phyloP scores from a whole-genome alignment of 2,329 filamentous ascomycete species.

The Ilyonectria sp. region DNA sequence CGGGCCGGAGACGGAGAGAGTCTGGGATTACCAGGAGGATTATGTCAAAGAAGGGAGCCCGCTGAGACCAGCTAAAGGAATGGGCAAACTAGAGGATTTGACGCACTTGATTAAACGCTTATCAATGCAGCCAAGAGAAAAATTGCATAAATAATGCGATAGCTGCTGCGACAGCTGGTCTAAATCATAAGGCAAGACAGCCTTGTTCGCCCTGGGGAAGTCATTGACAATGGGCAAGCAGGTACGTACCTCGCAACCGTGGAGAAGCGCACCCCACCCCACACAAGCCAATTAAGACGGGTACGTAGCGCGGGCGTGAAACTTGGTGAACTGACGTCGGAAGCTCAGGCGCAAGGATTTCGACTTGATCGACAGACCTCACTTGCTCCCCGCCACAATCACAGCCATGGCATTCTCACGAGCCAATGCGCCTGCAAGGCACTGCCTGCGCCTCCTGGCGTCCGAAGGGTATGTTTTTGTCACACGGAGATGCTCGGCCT shows the following conservation, averaged over 20 bases:
- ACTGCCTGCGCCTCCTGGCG: constrained; percentile 43
- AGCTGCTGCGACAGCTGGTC: too few species aligned
- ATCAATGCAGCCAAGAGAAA: too few species aligned
- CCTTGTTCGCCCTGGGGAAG: too few species aligned
- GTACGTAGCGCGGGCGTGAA: constrained; percentile 24
- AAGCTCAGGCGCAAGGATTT: constrained; percentile 42
- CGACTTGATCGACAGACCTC: constrained; percentile 15
- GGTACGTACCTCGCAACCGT: not conserved
- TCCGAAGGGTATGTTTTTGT: constrained; percentile 43
- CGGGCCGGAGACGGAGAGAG: too few species aligned
- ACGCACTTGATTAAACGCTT: too few species aligned
- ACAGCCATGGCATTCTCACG: constrained; percentile 42
- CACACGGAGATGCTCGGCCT: not conserved
- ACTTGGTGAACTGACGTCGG: constrained; percentile 44
- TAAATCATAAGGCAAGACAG: too few species aligned
- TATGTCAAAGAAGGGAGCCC: too few species aligned
- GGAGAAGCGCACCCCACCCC: not conserved
- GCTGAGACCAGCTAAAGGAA: too few species aligned
- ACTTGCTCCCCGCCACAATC: constrained; percentile 3
- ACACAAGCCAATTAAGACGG: not conserved
- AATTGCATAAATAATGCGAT: too few species aligned
- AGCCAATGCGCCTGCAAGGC: constrained; percentile 43
- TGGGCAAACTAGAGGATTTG: too few species aligned
- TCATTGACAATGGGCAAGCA: too few species aligned
- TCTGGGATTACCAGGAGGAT: too few species aligned